These are phyloP conservation scores for Schwanniomyces pseudopolymorphus DNA, from an alignment of 805 yeast species.

Conservation along the genomic window DNA sequence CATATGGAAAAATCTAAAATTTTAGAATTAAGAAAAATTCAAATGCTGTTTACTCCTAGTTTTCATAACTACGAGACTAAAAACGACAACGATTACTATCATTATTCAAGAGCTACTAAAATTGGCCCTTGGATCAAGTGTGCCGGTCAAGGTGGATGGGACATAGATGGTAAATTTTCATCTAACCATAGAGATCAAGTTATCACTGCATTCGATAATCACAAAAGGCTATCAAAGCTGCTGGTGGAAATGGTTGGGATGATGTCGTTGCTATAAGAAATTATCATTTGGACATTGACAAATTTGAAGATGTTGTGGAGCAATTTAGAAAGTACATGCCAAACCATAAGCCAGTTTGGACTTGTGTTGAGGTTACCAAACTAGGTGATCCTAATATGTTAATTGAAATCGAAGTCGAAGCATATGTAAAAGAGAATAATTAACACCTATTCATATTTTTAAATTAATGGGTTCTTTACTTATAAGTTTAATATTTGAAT, in stretches of 20 bases:
- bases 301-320: background rate
- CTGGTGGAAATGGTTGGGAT: background rate
- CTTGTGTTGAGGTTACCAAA: background rate
- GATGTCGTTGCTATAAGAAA: background rate
- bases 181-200: conserved; percentile 3
- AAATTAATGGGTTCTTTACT: too few species aligned
- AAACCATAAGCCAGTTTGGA: background rate
- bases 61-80: conserved; percentile 14
- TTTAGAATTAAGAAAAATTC: too few species aligned
- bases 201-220: conserved; percentile 3
- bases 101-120: conserved; percentile 7
- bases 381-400: background rate
- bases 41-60: too few species aligned
- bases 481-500: too few species aligned
- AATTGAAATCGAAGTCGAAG: background rate
- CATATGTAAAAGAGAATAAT: too few species aligned
- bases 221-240: background rate
- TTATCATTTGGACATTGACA: background rate
- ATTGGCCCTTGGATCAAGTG: conserved; percentile 7
- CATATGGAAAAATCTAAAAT: too few species aligned
- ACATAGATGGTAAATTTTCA: conserved; percentile 3
- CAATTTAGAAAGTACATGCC: background rate
- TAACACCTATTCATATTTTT: too few species aligned
- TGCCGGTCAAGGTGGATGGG: conserved; percentile 12
- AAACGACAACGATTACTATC: background rate